phyloP scores from a whole-genome alignment of 441 rosid species.

The Brassica hybrid region DNA sequence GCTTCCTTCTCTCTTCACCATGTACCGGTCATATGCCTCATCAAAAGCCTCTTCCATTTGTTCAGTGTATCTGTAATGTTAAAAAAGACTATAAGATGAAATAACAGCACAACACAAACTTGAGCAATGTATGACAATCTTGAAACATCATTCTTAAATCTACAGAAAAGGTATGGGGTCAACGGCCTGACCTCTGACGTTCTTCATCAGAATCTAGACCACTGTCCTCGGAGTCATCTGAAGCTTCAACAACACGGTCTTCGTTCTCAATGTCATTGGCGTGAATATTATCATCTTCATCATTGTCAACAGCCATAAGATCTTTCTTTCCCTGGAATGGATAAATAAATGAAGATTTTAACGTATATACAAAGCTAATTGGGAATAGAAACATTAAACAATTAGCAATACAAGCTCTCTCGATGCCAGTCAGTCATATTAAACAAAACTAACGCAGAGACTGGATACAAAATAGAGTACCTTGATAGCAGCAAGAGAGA shows the following conservation, averaged over 20 bases:
- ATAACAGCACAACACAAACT: slow-evolving; percentile 9
- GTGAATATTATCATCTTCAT: slow-evolving; percentile 55
- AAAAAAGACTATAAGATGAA: slow-evolving; percentile 30
- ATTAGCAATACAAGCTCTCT: too few relatives aligned
- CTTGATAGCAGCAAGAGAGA: slow-evolving; percentile 93
- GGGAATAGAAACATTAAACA: neutral
- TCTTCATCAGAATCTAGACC: slow-evolving; percentile 87
- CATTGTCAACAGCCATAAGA: slow-evolving; percentile 75
- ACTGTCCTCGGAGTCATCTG: slow-evolving; percentile 56
- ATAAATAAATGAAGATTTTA: neutral
- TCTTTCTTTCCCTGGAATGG: slow-evolving; percentile 78
- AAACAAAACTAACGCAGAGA: neutral
- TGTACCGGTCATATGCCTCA: slow-evolving; percentile 72
- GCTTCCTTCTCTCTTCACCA: slow-evolving; percentile 74
- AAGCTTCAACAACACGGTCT: slow-evolving; percentile 40
- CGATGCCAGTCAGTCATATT: too few relatives aligned
- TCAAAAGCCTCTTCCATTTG: slow-evolving; percentile 81
- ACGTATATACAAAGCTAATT: neutral
- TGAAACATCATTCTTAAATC: neutral
- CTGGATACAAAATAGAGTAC: slow-evolving; percentile 42
- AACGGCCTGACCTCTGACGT: slow-evolving; percentile 56
- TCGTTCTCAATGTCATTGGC: slow-evolving; percentile 60
- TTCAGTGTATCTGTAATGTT: slow-evolving; percentile 67
- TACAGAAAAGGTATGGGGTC: neutral
- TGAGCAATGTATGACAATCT: slow-evolving; percentile 7